Percentiles rank a stretch among this genome's conserved stretches.
phyloP scores from a whole-genome alignment of 768 basidiomycete species.

The Pisolithus marmoratus region DNA sequence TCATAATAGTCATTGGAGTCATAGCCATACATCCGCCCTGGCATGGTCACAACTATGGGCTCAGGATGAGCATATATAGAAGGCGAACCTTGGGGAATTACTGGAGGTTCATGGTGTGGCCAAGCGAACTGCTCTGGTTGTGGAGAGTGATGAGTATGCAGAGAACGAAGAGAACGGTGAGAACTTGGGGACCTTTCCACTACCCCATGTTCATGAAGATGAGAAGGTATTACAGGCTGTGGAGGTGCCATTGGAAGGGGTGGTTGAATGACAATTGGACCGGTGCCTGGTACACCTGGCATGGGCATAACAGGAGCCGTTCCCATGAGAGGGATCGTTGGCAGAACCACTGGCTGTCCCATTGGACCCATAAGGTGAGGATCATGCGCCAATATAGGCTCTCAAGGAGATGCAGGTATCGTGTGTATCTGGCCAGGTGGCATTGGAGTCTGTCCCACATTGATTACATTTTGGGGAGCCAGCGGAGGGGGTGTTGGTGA shows the following conservation, averaged over 20 bases:
- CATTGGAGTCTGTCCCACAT: not conserved
- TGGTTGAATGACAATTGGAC: conserved; percentile 16
- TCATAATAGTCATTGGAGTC: conserved; percentile 5
- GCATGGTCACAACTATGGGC: conserved; percentile 4
- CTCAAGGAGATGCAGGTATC: not conserved
- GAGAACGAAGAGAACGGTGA: too few relatives aligned
- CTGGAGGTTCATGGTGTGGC: not conserved
- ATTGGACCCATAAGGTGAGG: not conserved
- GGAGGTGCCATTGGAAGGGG: not conserved
- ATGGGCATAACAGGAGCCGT: not conserved
- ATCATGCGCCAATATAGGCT: not conserved
- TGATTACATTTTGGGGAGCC: conserved; percentile 10
- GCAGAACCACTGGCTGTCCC: not conserved
- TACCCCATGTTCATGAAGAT: conserved; percentile 6
- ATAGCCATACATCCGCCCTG: conserved; percentile 7
- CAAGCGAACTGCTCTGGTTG: not conserved
- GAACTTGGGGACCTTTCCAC: not conserved
- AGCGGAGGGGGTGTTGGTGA: conserved; percentile 1
- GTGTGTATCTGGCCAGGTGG: conserved; percentile 17
- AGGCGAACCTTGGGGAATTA: conserved; percentile 13
- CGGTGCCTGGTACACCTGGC: conserved; percentile 5
- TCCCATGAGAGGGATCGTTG: not conserved
- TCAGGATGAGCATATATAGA: conserved; percentile 19
- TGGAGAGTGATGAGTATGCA: conserved; percentile 19
- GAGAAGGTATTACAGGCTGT: conserved; percentile 7